Percentiles rank a stretch among this genome's conserved stretches.
Conservation (phyloP, 192 early-diverging fungal genomes). For the Coemansia sp. region DNA sequence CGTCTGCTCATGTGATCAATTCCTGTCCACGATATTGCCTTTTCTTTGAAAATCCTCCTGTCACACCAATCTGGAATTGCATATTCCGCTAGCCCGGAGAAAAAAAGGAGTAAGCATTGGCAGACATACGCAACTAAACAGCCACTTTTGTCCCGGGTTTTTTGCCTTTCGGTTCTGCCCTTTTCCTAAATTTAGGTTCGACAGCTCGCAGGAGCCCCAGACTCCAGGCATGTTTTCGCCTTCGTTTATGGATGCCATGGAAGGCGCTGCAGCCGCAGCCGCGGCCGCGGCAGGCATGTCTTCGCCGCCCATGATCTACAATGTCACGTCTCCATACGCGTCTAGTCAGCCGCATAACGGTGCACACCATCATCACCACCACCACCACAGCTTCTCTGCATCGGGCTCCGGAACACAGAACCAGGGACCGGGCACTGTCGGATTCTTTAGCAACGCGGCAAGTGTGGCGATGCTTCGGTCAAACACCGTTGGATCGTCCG, state of each 20-base stretch:
- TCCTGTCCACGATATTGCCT: not conserved
- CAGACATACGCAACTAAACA: not conserved
- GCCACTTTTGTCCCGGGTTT: not conserved
- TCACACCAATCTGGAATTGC: not conserved
- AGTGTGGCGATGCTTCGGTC: conserved; percentile 14
- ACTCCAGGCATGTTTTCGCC: conserved; percentile 75
- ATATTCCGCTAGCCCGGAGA: not conserved
- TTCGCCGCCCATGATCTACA: conserved; percentile 44
- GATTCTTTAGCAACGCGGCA: conserved; percentile 18
- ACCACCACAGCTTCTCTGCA: conserved; percentile 46
- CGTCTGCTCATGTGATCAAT: not conserved
- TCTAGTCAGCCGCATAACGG: conserved; percentile 25
- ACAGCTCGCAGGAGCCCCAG: conserved; percentile 47
- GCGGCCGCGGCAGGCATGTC: conserved; percentile 36
- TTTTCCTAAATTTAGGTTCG: not conserved
- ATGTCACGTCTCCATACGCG: conserved; percentile 44
- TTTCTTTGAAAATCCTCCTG: not conserved
- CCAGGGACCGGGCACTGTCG: conserved; percentile 18
- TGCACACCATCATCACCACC: conserved; percentile 1
- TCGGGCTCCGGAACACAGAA: conserved; percentile 22
- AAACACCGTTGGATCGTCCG: conserved; percentile 12
- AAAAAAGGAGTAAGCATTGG: not conserved
- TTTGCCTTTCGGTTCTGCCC: not conserved
- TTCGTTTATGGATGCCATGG: conserved; percentile 65
- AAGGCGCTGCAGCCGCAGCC: conserved; percentile 43